Evolutionary conservation across 768 basidiomycete species (phyloP), one percentile per base, ranked within the genome.

Genomic region (Boletus pseudo-olivaceus): DNA sequence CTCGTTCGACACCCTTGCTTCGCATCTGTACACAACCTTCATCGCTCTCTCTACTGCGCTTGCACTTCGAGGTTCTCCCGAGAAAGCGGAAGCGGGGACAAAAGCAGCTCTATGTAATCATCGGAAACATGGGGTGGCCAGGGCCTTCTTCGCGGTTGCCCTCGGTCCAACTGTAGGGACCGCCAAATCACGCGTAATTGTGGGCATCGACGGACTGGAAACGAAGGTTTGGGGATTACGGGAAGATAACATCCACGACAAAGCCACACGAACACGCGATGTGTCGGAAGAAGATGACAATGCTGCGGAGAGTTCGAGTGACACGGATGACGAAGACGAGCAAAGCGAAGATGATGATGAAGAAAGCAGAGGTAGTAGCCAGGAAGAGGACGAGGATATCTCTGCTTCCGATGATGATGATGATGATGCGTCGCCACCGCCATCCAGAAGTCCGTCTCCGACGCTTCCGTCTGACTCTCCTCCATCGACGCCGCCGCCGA

Each of bases 21-120:
- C 86, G 1, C 90, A 92, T 68, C 72, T 91, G 12, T 75, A 79
- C 49, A 88, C 88, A 0, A 90, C 90, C 0, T 91, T 90, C 64
- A 77, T 82, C 9, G 80, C 87, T 0, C 74, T 92, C 6, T 87
- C 88, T 1, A 83, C 83, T 0, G 84, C 89, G 0, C 71, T 88
- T 19, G 84, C 86, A 1, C 57, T 58, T n/a, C 56, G 61, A 26
- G 56, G 54, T 20, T 46, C 52, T 9, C 54, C 62, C 38, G 49
- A 43, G 17, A 55, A 44, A 12, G 12, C 30, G 4, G 23, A 52
- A 15, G 11, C 7, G 6, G 39, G n/a, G 23, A 34, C 47, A 14
- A 32, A 44, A 30, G 10, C 34, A 15, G 2, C 29, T 41, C 3
- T 2, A 32, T 2, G n/a, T 26, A 27, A n/a, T 33, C 47, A 52